A percentile compares a stretch with the other conserved stretches of the same genome.
Evolutionary conservation across 2,329 filamentous ascomycete genomes (phyloP).

Genomic region (Aureobasidium subglaciale): DNA sequence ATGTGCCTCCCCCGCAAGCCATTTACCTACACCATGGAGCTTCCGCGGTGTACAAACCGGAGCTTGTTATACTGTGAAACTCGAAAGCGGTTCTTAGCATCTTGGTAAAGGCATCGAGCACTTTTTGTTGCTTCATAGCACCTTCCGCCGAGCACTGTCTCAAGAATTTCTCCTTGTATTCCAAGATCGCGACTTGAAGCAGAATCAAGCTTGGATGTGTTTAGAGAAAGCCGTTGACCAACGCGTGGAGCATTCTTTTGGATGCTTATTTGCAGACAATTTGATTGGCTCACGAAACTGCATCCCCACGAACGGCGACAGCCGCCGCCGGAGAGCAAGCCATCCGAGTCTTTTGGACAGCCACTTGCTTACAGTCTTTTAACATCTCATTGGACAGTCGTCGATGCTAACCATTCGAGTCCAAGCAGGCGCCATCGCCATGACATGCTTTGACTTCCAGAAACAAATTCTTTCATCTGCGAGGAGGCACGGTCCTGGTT

Average conservation of each 20-base stretch:
- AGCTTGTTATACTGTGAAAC: neutral
- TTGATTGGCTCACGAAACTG: neutral
- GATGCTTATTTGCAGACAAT: neutral
- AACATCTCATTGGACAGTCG: neutral
- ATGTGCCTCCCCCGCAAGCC: slow-evolving; percentile 5
- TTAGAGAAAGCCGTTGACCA: neutral
- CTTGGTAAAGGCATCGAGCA: neutral
- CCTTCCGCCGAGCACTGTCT: neutral
- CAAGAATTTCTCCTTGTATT: neutral
- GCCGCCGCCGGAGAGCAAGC: neutral
- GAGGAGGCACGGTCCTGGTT: neutral
- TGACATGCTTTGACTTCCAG: neutral
- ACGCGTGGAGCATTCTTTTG: neutral
- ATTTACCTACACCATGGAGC: neutral
- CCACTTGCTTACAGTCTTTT: neutral
- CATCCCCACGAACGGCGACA: neutral
- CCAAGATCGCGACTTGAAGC: neutral
- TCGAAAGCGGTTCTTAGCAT: neutral
- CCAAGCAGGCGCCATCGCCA: neutral
- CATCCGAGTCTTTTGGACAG: neutral
- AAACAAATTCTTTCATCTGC: neutral
- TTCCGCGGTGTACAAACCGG: neutral
- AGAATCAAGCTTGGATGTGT: neutral
- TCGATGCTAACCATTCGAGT: neutral
- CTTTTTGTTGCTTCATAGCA: neutral